phyloP scores from a whole-genome alignment of 208 protist genomes.

The Endotrypanum monterogeii region DNA sequence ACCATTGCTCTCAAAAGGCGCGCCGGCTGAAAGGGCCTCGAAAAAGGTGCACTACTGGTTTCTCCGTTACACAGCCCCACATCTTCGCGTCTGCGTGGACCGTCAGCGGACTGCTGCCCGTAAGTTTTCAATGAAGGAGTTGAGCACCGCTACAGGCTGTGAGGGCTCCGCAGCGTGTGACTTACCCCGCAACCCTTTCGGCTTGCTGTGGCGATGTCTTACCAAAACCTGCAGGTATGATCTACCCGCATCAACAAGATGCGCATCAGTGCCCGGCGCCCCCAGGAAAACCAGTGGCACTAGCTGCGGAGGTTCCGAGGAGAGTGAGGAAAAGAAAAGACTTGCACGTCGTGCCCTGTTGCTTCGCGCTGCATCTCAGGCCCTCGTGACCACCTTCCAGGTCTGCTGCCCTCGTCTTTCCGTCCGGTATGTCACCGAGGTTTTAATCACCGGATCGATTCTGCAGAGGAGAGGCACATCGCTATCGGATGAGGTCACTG shows the following conservation, averaged over 20 bases:
- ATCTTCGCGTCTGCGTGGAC: slow-evolving; percentile 7
- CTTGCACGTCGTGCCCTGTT: slow-evolving; percentile 19
- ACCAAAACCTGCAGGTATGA: neutral
- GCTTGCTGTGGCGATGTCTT: neutral
- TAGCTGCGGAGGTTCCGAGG: too few species aligned
- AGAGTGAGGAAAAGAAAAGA: neutral
- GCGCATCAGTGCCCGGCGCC: neutral
- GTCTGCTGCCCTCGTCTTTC: slow-evolving; percentile 27
- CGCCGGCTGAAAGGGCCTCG: neutral
- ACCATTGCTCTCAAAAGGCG: neutral
- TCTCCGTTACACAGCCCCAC: slow-evolving; percentile 22
- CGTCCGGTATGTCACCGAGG: slow-evolving; percentile 21
- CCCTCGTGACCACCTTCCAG: slow-evolving; percentile 12
- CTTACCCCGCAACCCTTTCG: neutral
- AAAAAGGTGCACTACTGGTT: slow-evolving; percentile 38
- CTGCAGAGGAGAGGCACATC: neutral
- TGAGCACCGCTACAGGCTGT: slow-evolving; percentile 11
- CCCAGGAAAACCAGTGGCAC: neutral
- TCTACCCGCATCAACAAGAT: neutral
- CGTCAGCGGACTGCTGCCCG: slow-evolving; percentile 16
- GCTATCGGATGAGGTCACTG: neutral
- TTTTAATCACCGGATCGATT: slow-evolving; percentile 13
- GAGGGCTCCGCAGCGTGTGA: neutral
- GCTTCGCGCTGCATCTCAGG: slow-evolving; percentile 21
- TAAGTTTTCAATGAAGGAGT: slow-evolving; percentile 16